phyloP scores from a whole-genome alignment of 2,329 filamentous ascomycete genomes.

The Chaetomium globosum region DNA sequence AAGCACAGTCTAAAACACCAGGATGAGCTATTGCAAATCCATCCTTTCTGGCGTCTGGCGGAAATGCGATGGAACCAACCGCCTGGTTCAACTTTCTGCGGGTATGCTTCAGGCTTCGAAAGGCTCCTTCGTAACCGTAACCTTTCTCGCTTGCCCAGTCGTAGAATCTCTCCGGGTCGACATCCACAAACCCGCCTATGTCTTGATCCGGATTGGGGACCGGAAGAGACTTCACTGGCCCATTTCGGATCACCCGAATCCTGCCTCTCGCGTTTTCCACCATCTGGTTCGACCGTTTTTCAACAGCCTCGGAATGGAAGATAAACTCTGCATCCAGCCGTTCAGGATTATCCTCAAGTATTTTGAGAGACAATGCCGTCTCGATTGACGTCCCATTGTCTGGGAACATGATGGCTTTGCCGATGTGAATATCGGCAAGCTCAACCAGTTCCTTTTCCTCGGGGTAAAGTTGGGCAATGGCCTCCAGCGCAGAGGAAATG shows the following conservation, averaged over 20 bases:
- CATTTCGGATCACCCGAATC: neutral
- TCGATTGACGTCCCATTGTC: neutral
- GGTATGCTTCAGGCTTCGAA: constrained; percentile 26
- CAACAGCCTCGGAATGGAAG: neutral
- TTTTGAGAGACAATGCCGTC: neutral
- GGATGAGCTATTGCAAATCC: constrained; percentile 31
- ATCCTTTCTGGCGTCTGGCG: neutral
- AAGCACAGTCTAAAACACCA: constrained; percentile 34
- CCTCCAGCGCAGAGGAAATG: constrained; percentile 11
- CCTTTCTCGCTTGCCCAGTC: constrained; percentile 24
- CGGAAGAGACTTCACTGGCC: neutral
- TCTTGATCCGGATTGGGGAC: neutral
- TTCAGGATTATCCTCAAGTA: neutral
- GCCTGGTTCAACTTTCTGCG: constrained; percentile 18
- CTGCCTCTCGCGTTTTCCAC: neutral
- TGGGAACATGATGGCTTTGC: neutral
- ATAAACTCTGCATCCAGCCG: neutral
- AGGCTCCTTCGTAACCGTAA: constrained; percentile 30
- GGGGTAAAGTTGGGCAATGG: neutral
- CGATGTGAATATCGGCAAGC: constrained; percentile 1
- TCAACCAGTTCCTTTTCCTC: neutral
- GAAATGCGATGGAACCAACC: neutral
- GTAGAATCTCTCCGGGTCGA: constrained; percentile 29
- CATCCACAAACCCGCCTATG: neutral
- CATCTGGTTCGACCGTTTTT: neutral